Percentiles rank a stretch among this genome's conserved stretches.
phyloP scores from a whole-genome alignment of 2,329 filamentous ascomycete genomes.

The Aureobasidium sp. region DNA sequence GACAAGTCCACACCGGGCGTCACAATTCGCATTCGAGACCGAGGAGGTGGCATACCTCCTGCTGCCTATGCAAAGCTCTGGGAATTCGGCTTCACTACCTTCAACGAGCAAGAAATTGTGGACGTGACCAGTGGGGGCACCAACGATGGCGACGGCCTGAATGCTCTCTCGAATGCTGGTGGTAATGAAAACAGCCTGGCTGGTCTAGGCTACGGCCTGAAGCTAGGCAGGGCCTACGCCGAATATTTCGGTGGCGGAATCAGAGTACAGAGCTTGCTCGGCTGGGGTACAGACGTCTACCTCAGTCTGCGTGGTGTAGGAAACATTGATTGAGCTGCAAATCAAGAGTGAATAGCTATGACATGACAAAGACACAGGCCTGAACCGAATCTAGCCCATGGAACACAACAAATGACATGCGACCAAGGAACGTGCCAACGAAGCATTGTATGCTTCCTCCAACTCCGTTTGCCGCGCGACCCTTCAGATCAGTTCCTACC shows the following conservation, averaged over 20 bases:
- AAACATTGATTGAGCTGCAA: background rate
- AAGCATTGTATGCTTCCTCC: background rate
- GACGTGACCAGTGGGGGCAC: conserved; percentile 42
- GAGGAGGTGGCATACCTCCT: conserved; percentile 86
- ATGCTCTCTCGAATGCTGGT: conserved; percentile 63
- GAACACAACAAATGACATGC: background rate
- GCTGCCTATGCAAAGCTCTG: conserved; percentile 82
- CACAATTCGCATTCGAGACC: conserved; percentile 89
- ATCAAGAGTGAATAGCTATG: background rate
- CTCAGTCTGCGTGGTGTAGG: conserved; percentile 56
- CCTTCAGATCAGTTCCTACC: background rate
- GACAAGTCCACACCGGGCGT: conserved; percentile 64
- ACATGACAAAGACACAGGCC: background rate
- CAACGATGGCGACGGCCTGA: conserved; percentile 55
- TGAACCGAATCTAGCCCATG: background rate
- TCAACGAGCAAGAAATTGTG: conserved; percentile 58
- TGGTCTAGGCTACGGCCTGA: conserved; percentile 78
- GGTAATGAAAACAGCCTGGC: conserved; percentile 75
- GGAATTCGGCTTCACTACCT: conserved; percentile 97
- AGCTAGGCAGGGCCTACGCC: conserved; percentile 84
- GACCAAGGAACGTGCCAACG: background rate
- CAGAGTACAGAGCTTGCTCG: conserved; percentile 87
- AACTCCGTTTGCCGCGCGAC: background rate
- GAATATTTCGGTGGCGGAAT: conserved; percentile 98
- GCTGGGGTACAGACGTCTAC: conserved; percentile 75